phyloP scores from a whole-genome alignment of 805 yeast species.

The Schizosaccharomyces japonicus region DNA sequence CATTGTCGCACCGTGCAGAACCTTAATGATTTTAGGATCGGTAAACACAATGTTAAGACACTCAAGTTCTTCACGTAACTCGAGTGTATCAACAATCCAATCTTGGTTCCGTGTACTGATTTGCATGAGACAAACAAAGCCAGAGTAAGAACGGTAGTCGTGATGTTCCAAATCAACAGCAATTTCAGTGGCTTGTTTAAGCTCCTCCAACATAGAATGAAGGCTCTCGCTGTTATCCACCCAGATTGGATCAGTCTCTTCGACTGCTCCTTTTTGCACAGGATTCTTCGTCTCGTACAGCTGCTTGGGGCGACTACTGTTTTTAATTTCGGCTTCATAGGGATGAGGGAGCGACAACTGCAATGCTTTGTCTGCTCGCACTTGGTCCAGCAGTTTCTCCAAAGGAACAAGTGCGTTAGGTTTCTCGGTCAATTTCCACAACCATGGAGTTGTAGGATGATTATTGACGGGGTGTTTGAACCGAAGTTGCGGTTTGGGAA shows the following conservation, averaged over 20 bases:
- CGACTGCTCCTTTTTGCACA: slow-evolving; percentile 39
- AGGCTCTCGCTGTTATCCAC: slow-evolving; percentile 37
- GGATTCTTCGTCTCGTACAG: slow-evolving; percentile 27
- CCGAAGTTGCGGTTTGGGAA: slow-evolving; percentile 43
- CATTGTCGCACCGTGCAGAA: slow-evolving; percentile 90
- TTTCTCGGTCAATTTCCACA: slow-evolving; percentile 44
- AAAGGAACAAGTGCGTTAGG: slow-evolving; percentile 43
- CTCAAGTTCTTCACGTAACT: slow-evolving; percentile 46
- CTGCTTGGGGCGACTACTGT: slow-evolving; percentile 41
- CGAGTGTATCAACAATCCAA: slow-evolving; percentile 67
- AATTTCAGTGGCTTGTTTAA: slow-evolving; percentile 32
- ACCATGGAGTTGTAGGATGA: slow-evolving; percentile 45
- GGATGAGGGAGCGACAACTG: slow-evolving; percentile 25
- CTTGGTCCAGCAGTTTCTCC: slow-evolving; percentile 23
- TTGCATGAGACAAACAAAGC: slow-evolving; percentile 82
- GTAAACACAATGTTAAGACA: slow-evolving; percentile 53
- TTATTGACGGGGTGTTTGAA: slow-evolving; percentile 44
- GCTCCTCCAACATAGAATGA: slow-evolving; percentile 28
- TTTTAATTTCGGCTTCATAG: slow-evolving; percentile 47
- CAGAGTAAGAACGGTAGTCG: slow-evolving; percentile 71
- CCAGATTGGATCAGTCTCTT: slow-evolving; percentile 31
- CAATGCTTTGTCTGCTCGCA: slow-evolving; percentile 12
- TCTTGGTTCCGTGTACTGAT: slow-evolving; percentile 61
- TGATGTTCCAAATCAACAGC: slow-evolving; percentile 95
- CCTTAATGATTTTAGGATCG: slow-evolving; percentile 58